These are phyloP conservation scores for Rhypophila decipiens DNA, from an alignment of 495 filamentous ascomycete species.

Conservation along the genomic window DNA sequence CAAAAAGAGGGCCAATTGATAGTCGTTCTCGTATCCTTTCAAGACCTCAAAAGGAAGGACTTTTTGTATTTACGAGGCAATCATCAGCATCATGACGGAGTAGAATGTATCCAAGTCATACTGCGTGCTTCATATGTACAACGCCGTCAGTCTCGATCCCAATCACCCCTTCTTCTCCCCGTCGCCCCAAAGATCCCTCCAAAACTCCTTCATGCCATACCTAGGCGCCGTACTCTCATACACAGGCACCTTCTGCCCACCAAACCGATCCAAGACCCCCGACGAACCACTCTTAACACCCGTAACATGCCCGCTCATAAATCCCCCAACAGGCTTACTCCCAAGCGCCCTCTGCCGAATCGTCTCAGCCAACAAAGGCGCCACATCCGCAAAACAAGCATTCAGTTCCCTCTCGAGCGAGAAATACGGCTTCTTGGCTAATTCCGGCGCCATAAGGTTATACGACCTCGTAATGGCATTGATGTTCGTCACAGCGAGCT, in stretches of 20 bases:
- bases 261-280: conserved; percentile 39
- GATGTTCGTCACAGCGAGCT: conserved; percentile 69
- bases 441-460: conserved; percentile 86
- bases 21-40: too few species aligned
- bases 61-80: neutral
- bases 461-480: conserved; percentile 81
- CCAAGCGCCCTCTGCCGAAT: conserved; percentile 64
- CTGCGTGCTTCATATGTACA: too few species aligned
- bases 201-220: conserved; percentile 83
- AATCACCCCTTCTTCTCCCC: neutral
- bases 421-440: conserved; percentile 92
- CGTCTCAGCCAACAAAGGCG: conserved; percentile 61
- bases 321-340: conserved; percentile 49
- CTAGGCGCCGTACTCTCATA: conserved; percentile 64
- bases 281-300: neutral
- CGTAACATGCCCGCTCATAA: conserved; percentile 25
- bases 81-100: too few species aligned
- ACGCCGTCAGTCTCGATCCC: too few species aligned
- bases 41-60: too few species aligned
- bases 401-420: conserved; percentile 75
- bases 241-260: conserved; percentile 47
- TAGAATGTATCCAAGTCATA: too few species aligned
- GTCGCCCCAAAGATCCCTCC: conserved; percentile 61
- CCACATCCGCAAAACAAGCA: conserved; percentile 78
- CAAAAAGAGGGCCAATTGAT: too few species aligned